These are phyloP conservation scores for Oryza longistaminata DNA, from an alignment of 176 grass and related monocot genomes.

Conservation along the genomic window DNA sequence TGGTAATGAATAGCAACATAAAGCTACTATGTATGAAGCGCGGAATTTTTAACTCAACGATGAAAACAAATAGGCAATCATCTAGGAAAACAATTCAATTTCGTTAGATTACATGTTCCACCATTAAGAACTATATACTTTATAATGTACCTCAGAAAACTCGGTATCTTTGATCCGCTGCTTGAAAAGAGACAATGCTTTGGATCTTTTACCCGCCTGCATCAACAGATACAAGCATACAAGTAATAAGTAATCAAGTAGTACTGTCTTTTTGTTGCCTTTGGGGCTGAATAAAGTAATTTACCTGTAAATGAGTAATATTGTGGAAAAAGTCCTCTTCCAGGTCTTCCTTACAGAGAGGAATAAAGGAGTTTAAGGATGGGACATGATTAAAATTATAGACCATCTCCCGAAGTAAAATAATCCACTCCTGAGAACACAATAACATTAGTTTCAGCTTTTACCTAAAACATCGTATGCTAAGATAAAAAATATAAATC, in stretches of 20 bases:
- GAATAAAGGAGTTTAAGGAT: slow-evolving; percentile 67
- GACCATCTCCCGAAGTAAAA: slow-evolving; percentile 81
- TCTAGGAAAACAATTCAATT: slow-evolving; percentile 5
- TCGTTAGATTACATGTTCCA: not conserved
- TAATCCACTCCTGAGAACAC: slow-evolving; percentile 82
- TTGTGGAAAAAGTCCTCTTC: slow-evolving; percentile 95
- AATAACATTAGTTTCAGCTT: slow-evolving; percentile 30
- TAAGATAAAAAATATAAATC: slow-evolving; percentile 1
- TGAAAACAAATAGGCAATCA: not conserved
- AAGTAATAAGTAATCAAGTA: not conserved
- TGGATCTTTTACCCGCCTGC: slow-evolving; percentile 86
- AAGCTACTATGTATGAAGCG: not conserved
- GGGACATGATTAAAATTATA: slow-evolving; percentile 62
- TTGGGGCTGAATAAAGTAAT: slow-evolving; percentile 25
- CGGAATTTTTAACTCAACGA: slow-evolving; percentile 6
- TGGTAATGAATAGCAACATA: slow-evolving; percentile 16
- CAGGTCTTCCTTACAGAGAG: slow-evolving; percentile 80
- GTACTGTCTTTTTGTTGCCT: not conserved
- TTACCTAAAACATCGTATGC: slow-evolving; percentile 1
- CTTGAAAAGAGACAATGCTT: slow-evolving; percentile 81
- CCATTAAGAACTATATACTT: slow-evolving; percentile 2
- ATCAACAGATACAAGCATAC: slow-evolving; percentile 34
- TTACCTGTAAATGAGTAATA: slow-evolving; percentile 97
- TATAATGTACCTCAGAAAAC: slow-evolving; percentile 75
- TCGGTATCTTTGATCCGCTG: slow-evolving; percentile 52